These are phyloP conservation scores for Naganishia albida DNA, from an alignment of 1,284 basidiomycete genomes.

Conservation along the genomic window DNA sequence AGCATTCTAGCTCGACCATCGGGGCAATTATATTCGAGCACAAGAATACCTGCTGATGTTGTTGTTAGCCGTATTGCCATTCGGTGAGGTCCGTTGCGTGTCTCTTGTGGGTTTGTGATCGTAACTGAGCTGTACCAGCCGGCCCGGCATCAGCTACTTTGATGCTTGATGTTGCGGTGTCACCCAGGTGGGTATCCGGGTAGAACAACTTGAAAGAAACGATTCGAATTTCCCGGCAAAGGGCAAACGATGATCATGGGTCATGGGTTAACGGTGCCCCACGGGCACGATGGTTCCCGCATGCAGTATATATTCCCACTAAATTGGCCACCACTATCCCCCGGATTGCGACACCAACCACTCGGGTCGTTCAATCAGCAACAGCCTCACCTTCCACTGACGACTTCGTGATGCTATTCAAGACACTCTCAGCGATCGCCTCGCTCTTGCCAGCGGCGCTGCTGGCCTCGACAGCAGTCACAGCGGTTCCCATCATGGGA, in stretches of 20 bases:
- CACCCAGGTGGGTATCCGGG: not conserved
- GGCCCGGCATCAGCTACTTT: not conserved
- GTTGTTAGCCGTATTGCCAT: constrained; percentile 2
- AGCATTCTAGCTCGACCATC: no score
- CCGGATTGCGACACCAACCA: no score
- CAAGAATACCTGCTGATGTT: not conserved
- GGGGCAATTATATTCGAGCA: no score
- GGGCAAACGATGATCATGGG: no score
- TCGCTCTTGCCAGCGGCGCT: constrained; percentile 12
- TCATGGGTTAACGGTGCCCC: not conserved
- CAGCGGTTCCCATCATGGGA: constrained; percentile 25
- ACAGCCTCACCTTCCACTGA: no score
- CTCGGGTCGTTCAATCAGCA: no score
- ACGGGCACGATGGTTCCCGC: not conserved
- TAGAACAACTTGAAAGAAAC: no score
- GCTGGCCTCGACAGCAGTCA: not conserved
- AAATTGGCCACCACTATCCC: no score
- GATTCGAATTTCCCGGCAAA: no score
- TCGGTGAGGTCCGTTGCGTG: not conserved
- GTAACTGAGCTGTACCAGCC: not conserved
- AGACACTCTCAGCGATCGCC: constrained; percentile 17
- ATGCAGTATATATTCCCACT: not conserved
- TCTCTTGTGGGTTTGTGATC: not conserved
- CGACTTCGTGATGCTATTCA: constrained; percentile 11
- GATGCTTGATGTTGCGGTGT: not conserved